Base-by-base conservation (phyloP, 1,139 yeast species). In the Oligophagozyma castellii region DNA sequence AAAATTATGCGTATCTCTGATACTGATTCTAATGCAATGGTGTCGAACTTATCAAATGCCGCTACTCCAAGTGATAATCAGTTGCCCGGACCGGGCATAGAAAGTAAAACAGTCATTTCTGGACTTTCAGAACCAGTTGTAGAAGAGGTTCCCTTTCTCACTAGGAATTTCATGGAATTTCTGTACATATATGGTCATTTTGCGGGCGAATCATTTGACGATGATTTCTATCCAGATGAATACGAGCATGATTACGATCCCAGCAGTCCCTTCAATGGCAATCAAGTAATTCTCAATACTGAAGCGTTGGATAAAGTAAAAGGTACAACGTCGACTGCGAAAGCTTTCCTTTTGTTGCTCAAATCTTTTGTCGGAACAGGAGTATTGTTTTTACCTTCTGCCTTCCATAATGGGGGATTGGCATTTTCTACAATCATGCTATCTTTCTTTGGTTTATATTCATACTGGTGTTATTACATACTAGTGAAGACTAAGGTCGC, bases 361-460 rank as follows among this genome's bases (percentile, higher is more conserved):
- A 78, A 78, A 52, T 73, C 84, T 1, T 67, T 78, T 35, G 74
- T 78, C 10, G 92, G 92, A 0, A 75, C 86, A 0, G 92, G 92
- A n/a, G 72, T 78, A 3, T 55, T 78, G 12, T 78, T 78, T 39
- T 55, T 78, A 26, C 89, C 92, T 3, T 65, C 70, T 28, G 89
- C 81, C 0, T 78, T 78, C 47, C 59, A 61, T 39, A 76, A 77
- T 49, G 92, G 92, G 34, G 92, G 92, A 0, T 51, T 78, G 29
- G 16, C 59, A 2, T 75, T 77, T 42, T 73, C 78, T 28, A 61
- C 68, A 3, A 33, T 59, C 1, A 61, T 73, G 34, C 55, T 78
- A 29, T 32, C 67, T 2, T 48, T 66, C 16, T 78, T 77, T 55
- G 84, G 86, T 0, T 27, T 68, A 4, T 59, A 78, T 36, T 77